A percentile compares a stretch with the other conserved stretches of the same genome.
phyloP scores from a whole-genome alignment of 78 protist species.

The Dictyostelium discoideum region DNA sequence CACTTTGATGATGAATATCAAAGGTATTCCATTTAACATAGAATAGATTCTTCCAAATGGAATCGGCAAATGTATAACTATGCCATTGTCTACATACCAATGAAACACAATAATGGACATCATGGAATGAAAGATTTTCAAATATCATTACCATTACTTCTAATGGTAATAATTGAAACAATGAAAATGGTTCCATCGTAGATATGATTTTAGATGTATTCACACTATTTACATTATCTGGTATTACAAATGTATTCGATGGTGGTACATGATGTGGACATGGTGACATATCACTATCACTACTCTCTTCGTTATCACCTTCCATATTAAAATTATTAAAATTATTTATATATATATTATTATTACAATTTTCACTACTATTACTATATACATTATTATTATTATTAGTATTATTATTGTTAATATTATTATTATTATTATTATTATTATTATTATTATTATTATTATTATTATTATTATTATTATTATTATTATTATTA shows the following conservation, averaged over 20 bases:
- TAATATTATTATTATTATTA: neutral
- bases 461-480: neutral
- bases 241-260: neutral
- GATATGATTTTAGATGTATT: neutral
- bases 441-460: neutral
- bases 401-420: neutral
- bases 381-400: neutral
- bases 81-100: conserved; percentile 58
- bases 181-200: conserved; percentile 2
- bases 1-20: conserved; percentile 38
- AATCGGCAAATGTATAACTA: conserved; percentile 11
- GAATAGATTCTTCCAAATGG: conserved; percentile 47
- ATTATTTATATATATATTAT: neutral
- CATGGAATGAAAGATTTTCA: conserved; percentile 34
- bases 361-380: neutral
- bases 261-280: conserved; percentile 1
- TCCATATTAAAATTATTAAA: neutral
- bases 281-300: neutral
- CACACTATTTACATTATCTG: neutral
- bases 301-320: neutral
- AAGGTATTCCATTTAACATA: conserved; percentile 25
- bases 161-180: conserved; percentile 34
- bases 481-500: neutral
- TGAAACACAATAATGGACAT: conserved; percentile 13
- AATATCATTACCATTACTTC: conserved; percentile 37